Percentiles rank a stretch among this genome's conserved stretches.
phyloP scores from a whole-genome alignment of 2,329 filamentous ascomycete species.

The Paracamarosporium sp. region DNA sequence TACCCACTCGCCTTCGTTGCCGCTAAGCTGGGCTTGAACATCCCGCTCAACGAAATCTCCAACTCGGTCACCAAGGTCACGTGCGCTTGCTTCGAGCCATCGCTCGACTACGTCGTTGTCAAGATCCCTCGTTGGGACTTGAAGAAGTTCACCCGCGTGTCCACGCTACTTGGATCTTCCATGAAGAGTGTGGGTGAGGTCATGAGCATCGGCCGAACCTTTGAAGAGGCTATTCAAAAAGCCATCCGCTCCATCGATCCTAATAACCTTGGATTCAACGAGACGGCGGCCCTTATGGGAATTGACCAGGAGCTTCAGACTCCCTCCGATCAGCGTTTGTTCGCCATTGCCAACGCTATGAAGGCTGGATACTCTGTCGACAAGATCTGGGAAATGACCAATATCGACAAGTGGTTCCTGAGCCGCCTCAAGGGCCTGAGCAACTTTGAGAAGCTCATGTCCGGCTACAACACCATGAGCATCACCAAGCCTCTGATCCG shows the following conservation, averaged over 20 bases:
- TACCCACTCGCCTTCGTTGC: conserved; percentile 97
- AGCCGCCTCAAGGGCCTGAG: conserved; percentile 88
- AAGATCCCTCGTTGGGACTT: conserved; percentile 99
- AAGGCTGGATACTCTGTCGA: conserved; percentile 90
- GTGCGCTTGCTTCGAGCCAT: conserved; percentile 97
- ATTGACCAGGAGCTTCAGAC: conserved; percentile 97
- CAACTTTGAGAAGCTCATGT: conserved; percentile 84
- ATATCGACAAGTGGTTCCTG: conserved; percentile 99
- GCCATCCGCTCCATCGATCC: conserved; percentile 95
- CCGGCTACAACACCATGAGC: conserved; percentile 70
- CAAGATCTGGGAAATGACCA: conserved; percentile 97
- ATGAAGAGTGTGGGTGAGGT: conserved; percentile 99
- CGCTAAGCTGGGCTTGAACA: conserved; percentile 92
- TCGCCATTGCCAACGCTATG: conserved; percentile 98
- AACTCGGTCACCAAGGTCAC: conserved; percentile 97
- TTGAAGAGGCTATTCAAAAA: conserved; percentile 98
- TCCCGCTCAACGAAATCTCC: conserved; percentile 93
- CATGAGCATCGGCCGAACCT: conserved; percentile 96
- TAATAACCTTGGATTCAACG: conserved; percentile 93
- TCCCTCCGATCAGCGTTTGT: conserved; percentile 94
- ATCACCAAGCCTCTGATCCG: conserved; percentile 71
- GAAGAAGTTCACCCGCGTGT: conserved; percentile 98
- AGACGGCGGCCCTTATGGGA: conserved; percentile 84
- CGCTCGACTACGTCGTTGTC: conserved; percentile 95
- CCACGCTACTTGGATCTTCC: conserved; percentile 91